Conservation (phyloP, 768 basidiomycete genomes). For the Pleurotus pulmonarius region DNA sequence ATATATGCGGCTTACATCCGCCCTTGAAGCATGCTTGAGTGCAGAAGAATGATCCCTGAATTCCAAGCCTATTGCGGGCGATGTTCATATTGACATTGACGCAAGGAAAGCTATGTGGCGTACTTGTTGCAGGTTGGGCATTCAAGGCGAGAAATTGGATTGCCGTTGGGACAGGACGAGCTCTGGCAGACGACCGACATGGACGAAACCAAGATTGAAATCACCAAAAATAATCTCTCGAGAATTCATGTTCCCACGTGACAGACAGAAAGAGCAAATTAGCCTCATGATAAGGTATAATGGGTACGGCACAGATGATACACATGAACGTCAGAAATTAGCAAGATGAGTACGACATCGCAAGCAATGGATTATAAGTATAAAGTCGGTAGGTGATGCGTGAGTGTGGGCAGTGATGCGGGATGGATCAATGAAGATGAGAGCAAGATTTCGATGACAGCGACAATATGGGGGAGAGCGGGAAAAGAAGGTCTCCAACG, state of each 20-base stretch:
- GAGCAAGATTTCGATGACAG: constrained; percentile 18
- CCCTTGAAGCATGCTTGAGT: constrained; percentile 96
- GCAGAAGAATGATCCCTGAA: constrained; percentile 87
- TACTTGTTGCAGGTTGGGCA: constrained; percentile 95
- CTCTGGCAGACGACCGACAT: constrained; percentile 57
- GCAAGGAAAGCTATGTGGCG: constrained; percentile 19
- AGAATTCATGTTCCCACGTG: constrained; percentile 1
- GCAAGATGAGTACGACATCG: constrained; percentile 13
- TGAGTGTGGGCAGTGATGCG: constrained; percentile 15
- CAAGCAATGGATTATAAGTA: constrained; percentile 8
- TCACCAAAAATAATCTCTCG: background rate
- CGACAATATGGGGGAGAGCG: constrained; percentile 10
- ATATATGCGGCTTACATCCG: constrained; percentile 61
- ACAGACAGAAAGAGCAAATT: background rate
- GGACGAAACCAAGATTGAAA: background rate
- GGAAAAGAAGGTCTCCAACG: constrained; percentile 10
- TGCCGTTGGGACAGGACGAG: constrained; percentile 68
- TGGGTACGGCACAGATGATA: constrained; percentile 2
- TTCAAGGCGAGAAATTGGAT: constrained; percentile 82
- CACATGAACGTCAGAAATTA: constrained; percentile 6
- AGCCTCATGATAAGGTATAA: constrained; percentile 2
- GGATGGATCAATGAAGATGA: constrained; percentile 19
- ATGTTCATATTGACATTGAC: constrained; percentile 2
- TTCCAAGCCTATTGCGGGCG: constrained; percentile 54
- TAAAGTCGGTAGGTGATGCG: constrained; percentile 8